A percentile compares a stretch with the other conserved stretches of the same genome.
Conservation (phyloP, 2,329 filamentous ascomycete genomes). For the Diaporthe nobilis region DNA sequence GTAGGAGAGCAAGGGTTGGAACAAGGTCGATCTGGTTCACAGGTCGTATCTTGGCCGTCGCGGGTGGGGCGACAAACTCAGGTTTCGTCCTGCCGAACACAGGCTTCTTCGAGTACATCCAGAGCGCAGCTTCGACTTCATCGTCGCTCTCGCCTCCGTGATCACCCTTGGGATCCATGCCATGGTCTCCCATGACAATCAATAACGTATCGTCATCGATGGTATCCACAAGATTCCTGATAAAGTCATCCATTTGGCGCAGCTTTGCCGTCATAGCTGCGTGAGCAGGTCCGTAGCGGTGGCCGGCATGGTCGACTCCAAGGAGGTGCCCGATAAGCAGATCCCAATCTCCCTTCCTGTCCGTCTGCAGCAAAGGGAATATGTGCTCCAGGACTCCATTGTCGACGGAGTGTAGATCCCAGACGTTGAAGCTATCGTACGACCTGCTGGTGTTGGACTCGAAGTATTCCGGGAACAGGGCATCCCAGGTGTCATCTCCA, state of each 20-base stretch:
- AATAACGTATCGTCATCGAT: slow-evolving; percentile 90
- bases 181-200: slow-evolving; percentile 98
- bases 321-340: slow-evolving; percentile 95
- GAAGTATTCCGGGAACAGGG: slow-evolving; percentile 94
- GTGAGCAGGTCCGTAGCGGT: slow-evolving; percentile 95
- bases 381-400: slow-evolving; percentile 95
- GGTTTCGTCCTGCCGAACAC: slow-evolving; percentile 84
- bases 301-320: slow-evolving; percentile 96
- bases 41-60: slow-evolving; percentile 83
- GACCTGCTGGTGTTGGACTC: slow-evolving; percentile 86
- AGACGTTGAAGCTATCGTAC: slow-evolving; percentile 98
- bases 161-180: slow-evolving; percentile 97
- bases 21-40: slow-evolving; percentile 94
- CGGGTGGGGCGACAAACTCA: slow-evolving; percentile 69
- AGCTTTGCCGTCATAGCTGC: slow-evolving; percentile 92
- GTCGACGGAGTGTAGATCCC: slow-evolving; percentile 97
- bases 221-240: slow-evolving; percentile 77
- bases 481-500: slow-evolving; percentile 98
- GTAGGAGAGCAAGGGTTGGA: slow-evolving; percentile 87
- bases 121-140: slow-evolving; percentile 92
- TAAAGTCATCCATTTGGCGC: slow-evolving; percentile 88
- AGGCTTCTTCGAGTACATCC: slow-evolving; percentile 96
- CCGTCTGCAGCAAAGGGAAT: slow-evolving; percentile 81
- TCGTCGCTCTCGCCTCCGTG: slow-evolving; percentile 99
- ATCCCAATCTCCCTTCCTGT: slow-evolving; percentile 83